phyloP scores from a whole-genome alignment of 495 filamentous ascomycete genomes.

The Aspergillus sparsus region DNA sequence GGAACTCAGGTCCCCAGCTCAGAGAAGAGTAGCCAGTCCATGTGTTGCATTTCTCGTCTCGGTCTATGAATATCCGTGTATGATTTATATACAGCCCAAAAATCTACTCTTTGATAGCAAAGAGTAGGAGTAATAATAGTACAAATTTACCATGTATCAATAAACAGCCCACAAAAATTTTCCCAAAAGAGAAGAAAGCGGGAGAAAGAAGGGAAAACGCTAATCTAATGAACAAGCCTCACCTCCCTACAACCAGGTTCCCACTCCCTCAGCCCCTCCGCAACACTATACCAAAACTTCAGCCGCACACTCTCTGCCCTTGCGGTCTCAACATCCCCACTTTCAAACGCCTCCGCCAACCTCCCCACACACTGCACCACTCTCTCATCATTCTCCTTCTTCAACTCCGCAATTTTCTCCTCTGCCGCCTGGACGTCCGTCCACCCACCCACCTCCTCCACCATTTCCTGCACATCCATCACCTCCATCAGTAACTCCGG shows the following conservation, averaged over 20 bases:
- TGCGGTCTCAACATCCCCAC: slow-evolving; percentile 66
- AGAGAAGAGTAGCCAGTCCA: no score
- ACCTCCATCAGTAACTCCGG: slow-evolving; percentile 80
- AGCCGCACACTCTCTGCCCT: slow-evolving; percentile 70
- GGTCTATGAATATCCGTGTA: no score
- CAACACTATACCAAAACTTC: slow-evolving; percentile 90
- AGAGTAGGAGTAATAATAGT: no score
- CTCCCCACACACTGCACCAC: slow-evolving; percentile 58
- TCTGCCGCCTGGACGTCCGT: slow-evolving; percentile 52
- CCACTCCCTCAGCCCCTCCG: slow-evolving; percentile 78
- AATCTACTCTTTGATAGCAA: no score
- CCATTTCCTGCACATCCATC: slow-evolving; percentile 79
- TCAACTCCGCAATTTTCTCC: slow-evolving; percentile 61
- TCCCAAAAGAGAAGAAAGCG: neutral
- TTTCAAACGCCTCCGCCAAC: slow-evolving; percentile 64
- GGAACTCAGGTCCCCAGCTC: no score
- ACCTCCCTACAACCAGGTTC: slow-evolving; percentile 70
- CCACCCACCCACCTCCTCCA: slow-evolving; percentile 61
- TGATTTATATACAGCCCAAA: no score
- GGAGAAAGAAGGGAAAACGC: neutral
- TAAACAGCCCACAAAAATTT: neutral
- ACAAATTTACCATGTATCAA: no score
- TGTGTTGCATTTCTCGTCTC: no score
- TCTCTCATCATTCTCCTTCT: slow-evolving; percentile 65
- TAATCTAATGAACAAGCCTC: slow-evolving; percentile 60